Percentiles rank a stretch among this genome's conserved stretches.
These are phyloP conservation scores for Linnemannia zychae DNA, from an alignment of 192 early-diverging fungal species.

Conservation along the genomic window DNA sequence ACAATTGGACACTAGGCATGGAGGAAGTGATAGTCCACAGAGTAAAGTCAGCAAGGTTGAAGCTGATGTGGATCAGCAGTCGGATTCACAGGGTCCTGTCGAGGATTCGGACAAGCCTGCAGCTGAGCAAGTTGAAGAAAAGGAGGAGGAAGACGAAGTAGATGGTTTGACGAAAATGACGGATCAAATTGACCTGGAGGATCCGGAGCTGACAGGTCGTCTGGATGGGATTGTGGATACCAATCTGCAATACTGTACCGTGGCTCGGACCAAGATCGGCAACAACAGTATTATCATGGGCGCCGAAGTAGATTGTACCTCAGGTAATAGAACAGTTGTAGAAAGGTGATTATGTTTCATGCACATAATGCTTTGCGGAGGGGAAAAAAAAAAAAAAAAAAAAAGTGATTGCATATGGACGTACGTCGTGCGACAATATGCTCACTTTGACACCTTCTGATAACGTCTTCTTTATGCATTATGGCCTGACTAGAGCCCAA, in stretches of 20 bases:
- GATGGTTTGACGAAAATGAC: background rate
- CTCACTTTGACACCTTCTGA: background rate
- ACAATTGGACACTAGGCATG: too few species aligned
- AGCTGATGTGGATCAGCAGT: background rate
- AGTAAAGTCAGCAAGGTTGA: background rate
- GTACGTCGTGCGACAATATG: background rate
- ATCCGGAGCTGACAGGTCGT: conserved; percentile 60
- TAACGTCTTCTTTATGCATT: background rate
- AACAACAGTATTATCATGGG: conserved; percentile 81
- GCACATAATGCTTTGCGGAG: background rate
- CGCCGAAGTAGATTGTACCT: conserved; percentile 93
- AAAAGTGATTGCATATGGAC: too few species aligned
- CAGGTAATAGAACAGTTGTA: conserved; percentile 43
- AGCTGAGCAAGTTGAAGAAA: background rate
- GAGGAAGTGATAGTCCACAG: background rate
- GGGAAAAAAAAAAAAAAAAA: too few species aligned
- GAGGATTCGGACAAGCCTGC: background rate
- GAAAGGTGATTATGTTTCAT: background rate
- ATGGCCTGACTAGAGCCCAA: conserved; percentile 56
- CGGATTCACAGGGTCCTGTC: background rate
- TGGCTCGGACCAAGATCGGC: conserved; percentile 85
- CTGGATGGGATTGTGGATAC: conserved; percentile 75
- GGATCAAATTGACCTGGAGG: conserved; percentile 45
- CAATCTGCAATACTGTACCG: conserved; percentile 90
- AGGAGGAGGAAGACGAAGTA: background rate